Evolutionary conservation across 2,329 filamentous ascomycete genomes (phyloP), one percentile per base, ranked within the genome.

Genomic region (Ceratocystis colombiana): DNA sequence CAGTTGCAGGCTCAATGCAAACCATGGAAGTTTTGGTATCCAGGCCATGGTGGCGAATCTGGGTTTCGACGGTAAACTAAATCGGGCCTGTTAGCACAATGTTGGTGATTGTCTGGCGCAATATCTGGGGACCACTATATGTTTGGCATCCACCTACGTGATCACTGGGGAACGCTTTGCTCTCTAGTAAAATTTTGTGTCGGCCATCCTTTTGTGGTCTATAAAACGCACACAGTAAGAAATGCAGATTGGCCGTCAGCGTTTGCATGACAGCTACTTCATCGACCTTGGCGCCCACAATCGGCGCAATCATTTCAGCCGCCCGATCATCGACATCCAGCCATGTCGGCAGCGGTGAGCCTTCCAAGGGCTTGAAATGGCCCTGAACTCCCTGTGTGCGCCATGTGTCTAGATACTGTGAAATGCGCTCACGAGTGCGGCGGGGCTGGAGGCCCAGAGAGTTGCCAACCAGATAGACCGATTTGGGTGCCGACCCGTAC

Each of bases 231-330:
- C 86, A 84, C 85, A 93, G 84, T 70, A 92, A 77, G 30, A 92
- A 75, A 74, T 93, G 89, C 65, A 93, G 74, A 72, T 93, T 93
- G 10, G 82, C 85, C 5, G 88, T 94, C 72, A 95, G 75, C 0
- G 88, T 90, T 71, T 89, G 88, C 90, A 95, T 95, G 41, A 90
- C 82, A 41, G 88, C 88, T 10, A 94, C 85, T 75, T 95, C 89
- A 64, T 78, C 79, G 4, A 82, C 74, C 2, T 80, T 74, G 0
- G 88, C 89, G 46, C 90, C 90, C 28, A 94, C 87, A 41, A 95
- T 79, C 5, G 74, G 74, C 8, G 82, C 84, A n/a, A 87, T 84
- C 76, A 87, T 86, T 71, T 87, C 80, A 61, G 79, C 79, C 25
- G 88, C 83, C 25, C 85, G 83, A 64, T 84, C 83, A 68, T 88